Conservation (phyloP, 2,329 filamentous ascomycete genomes). For the Coniella vitis region DNA sequence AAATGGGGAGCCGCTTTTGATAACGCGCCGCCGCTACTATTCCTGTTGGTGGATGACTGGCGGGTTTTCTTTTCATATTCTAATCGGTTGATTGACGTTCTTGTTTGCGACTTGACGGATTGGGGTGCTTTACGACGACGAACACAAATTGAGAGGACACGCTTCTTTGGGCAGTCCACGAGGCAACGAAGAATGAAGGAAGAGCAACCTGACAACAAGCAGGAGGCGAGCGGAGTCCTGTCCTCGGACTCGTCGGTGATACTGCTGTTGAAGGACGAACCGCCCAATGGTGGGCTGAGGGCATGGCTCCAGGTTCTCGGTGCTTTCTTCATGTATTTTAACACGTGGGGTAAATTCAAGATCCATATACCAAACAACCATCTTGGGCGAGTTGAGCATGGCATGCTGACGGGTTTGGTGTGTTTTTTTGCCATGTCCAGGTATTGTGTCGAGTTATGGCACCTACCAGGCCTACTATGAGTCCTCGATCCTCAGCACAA, state of each 20-base stretch:
- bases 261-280: constrained; percentile 6
- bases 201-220: not conserved
- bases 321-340: constrained; percentile 48
- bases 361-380: not conserved
- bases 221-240: constrained; percentile 3
- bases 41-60: too few species aligned
- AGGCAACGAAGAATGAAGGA: not conserved
- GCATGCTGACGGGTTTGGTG: not conserved
- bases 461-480: constrained; percentile 40
- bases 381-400: not conserved
- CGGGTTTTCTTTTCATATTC: too few species aligned
- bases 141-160: too few species aligned
- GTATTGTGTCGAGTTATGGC: constrained; percentile 29
- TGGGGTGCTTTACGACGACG: too few species aligned
- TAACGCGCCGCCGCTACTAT: too few species aligned
- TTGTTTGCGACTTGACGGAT: too few species aligned
- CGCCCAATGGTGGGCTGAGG: constrained; percentile 8
- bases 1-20: too few species aligned
- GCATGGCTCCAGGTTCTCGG: constrained; percentile 50
- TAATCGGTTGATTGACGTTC: too few species aligned
- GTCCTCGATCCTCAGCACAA: constrained; percentile 24
- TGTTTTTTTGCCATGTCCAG: not conserved
- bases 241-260: constrained; percentile 13
- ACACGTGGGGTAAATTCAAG: constrained; percentile 35
- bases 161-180: not conserved